Base-by-base conservation (phyloP, 2,329 filamentous ascomycete species). In the Reticulascus tulasneorum region DNA sequence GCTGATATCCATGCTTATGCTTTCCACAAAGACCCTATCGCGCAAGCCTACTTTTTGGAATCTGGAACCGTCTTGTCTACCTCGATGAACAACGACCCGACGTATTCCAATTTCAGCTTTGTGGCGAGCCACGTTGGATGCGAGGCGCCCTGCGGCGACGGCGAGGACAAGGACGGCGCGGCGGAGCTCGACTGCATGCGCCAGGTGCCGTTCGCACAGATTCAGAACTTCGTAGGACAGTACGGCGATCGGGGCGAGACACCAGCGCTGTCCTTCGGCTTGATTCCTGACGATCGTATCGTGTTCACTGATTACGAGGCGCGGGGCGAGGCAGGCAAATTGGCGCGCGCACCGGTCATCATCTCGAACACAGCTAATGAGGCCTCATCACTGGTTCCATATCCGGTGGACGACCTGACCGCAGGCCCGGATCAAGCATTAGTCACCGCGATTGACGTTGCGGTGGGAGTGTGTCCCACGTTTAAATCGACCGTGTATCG, bases 1-100 rank as follows among this genome's bases (percentile, higher is more conserved):
- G 60, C 57, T 5, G 66, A 70, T 38, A 51, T 59, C 43, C 58
- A 66, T 39, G 55, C 59, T 37, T 68, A 63, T 42, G 66, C 67
- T n/a, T n/a, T n/a, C n/a, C n/a, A n/a, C n/a, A n/a, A n/a, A n/a
- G n/a, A n/a, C n/a, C n/a, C n/a, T n/a, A n/a, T n/a, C n/a, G n/a
- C n/a, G n/a, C n/a, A n/a, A n/a, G n/a, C n/a, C n/a, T n/a, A 63
- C 23, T 62, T 65, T 38, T 45, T 66, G 31, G 57, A 67, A 29
- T 64, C 63, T 35, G 67, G 53, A 19, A 62, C 57, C 5, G 61
- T 57, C 6, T 63, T 59, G 5, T 53, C 55, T 13, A 54, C 55
- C 3, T 54, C 49, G 11, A 44, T 51, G 6, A 44, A 50, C 2
- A 33, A 35, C 7, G 58, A 61, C 22, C 32, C 39, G 7, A 28